phyloP scores from a whole-genome alignment of 768 basidiomycete species.

The Austroboletus festivus region DNA sequence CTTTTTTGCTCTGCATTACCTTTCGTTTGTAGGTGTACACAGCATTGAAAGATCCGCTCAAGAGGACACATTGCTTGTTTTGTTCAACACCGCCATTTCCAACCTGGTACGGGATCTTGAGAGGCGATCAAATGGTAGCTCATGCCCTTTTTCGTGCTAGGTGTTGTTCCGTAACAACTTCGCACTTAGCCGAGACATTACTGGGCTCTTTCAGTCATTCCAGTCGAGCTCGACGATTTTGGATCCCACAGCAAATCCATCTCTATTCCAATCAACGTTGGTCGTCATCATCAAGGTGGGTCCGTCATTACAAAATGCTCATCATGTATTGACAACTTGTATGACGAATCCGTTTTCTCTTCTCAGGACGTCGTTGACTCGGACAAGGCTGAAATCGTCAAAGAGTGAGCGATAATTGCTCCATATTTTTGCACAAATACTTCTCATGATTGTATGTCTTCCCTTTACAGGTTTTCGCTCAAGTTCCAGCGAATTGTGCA shows the following conservation, averaged over 20 bases:
- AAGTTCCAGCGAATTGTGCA: constrained; percentile 62
- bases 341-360: neutral
- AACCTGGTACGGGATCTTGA: constrained; percentile 59
- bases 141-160: too few relatives aligned
- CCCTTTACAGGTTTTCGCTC: constrained; percentile 42
- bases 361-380: constrained; percentile 60
- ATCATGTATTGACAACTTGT: too few relatives aligned
- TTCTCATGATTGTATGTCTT: neutral
- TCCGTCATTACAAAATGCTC: too few relatives aligned
- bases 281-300: too few relatives aligned
- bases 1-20: neutral
- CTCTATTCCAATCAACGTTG: too few relatives aligned
- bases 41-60: constrained; percentile 62
- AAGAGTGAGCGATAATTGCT: constrained; percentile 41
- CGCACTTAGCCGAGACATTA: too few relatives aligned
- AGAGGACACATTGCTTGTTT: constrained; percentile 59
- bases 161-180: too few relatives aligned
- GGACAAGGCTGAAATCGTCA: constrained; percentile 54
- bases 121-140: too few relatives aligned
- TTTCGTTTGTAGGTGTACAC: constrained; percentile 43
- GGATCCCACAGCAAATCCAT: too few relatives aligned
- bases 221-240: too few relatives aligned
- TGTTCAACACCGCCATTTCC: constrained; percentile 65
- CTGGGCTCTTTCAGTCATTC: too few relatives aligned
- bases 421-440: neutral